phyloP scores from a whole-genome alignment of 768 basidiomycete species.

The Boletus huronensis region DNA sequence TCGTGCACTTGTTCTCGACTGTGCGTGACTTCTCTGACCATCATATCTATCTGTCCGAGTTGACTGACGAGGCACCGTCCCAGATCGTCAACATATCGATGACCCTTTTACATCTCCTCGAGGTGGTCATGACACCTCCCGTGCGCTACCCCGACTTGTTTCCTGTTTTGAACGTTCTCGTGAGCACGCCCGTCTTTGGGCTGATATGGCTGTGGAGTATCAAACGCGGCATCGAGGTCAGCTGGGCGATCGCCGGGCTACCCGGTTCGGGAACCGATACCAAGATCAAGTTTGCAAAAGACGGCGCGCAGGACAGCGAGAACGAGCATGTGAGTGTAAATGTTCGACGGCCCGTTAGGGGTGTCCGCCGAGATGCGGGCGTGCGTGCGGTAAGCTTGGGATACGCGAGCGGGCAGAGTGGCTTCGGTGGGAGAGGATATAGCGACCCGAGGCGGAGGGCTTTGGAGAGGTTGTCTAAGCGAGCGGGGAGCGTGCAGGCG shows the following conservation, averaged over 20 bases:
- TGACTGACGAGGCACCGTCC: not conserved
- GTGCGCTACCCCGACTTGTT: conserved; percentile 81
- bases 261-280: conserved; percentile 18
- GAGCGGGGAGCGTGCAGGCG: conserved; percentile 19
- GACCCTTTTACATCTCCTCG: conserved; percentile 56
- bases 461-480: conserved; percentile 15
- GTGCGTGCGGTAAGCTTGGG: conserved; percentile 29
- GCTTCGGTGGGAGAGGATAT: conserved; percentile 1
- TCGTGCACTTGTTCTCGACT: conserved; percentile 51
- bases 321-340: not conserved
- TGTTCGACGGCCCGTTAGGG: not conserved
- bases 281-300: not conserved
- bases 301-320: conserved; percentile 2
- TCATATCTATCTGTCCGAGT: not conserved
- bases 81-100: conserved; percentile 57
- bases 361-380: conserved; percentile 18
- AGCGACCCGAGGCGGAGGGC: conserved; percentile 24
- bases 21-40: conserved; percentile 32
- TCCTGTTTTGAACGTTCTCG: conserved; percentile 77
- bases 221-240: conserved; percentile 71
- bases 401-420: conserved; percentile 14
- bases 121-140: conserved; percentile 61
- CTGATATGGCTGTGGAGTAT: conserved; percentile 90
- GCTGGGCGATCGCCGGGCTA: conserved; percentile 73
- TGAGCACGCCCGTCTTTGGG: conserved; percentile 77